These are phyloP conservation scores for Aspergillus novofumigatus DNA, from an alignment of 2,329 filamentous ascomycete genomes.

Conservation along the genomic window DNA sequence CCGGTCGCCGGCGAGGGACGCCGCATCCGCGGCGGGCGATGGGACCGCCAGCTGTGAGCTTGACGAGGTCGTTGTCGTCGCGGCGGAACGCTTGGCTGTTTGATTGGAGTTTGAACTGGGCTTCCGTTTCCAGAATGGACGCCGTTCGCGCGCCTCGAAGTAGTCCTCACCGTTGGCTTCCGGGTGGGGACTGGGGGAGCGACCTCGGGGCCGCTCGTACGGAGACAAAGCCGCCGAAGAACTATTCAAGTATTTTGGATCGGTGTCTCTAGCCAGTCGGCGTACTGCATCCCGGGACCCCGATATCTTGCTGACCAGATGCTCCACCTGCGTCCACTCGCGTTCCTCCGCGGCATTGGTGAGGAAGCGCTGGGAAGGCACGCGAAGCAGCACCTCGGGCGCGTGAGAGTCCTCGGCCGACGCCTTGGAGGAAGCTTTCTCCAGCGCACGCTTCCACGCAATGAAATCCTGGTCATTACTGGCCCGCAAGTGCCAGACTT, in stretches of 20 bases:
- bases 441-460: conserved; percentile 80
- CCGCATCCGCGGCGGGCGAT: conserved; percentile 29
- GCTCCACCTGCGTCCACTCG: conserved; percentile 85
- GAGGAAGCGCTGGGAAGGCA: conserved; percentile 26
- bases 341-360: conserved; percentile 59
- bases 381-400: conserved; percentile 26
- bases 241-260: conserved; percentile 53
- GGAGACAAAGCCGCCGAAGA: conserved; percentile 4
- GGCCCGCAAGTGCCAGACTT: conserved; percentile 91
- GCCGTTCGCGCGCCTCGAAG: conserved; percentile 51
- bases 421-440: conserved; percentile 70
- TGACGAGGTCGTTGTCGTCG: conserved; percentile 27
- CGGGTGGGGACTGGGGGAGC: conserved; percentile 33
- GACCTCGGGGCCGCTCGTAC: conserved; percentile 24
- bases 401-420: conserved; percentile 27
- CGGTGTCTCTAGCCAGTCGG: conserved; percentile 79
- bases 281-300: conserved; percentile 85
- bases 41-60: conserved; percentile 52
- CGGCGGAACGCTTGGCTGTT: conserved; percentile 40
- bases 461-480: conserved; percentile 78
- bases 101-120: conserved; percentile 50
- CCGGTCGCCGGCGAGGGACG: conserved; percentile 26
- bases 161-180: conserved; percentile 36
- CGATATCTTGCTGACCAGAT: conserved; percentile 77
- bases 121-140: conserved; percentile 91